Base-by-base conservation (phyloP, 768 basidiomycete genomes). In the Boletus sp. region DNA sequence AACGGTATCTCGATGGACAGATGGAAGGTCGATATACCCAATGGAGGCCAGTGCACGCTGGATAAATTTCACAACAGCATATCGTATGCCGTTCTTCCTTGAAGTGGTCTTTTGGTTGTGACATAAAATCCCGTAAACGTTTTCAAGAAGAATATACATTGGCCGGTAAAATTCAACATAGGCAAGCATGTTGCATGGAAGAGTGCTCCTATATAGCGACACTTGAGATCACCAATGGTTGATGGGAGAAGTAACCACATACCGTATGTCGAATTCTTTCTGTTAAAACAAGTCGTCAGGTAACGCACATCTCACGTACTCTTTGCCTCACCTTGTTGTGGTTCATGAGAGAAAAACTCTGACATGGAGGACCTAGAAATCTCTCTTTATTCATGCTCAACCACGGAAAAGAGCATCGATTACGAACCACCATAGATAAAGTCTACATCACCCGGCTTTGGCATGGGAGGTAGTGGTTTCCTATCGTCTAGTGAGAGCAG, bases 371-470 rank as follows among this genome's bases (percentile, higher is more conserved):
- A 4, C 89, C 89, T 89, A 54, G 7, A 3, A 50, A 59, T 29
- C 33, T 36, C 8, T 42, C 5, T 36, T 55, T 47, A 56, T 28
- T 53, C 42, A 35, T 40, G 29, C 18, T 15, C 35, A 45, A 30
- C 40, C 32, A 50, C 11, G 4, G n/a, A 50, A 29, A 49, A 17
- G 50, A 48, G 7, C 12, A 12, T 48, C 17, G 53, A 61, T 41
- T 17, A 70, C 79, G 47, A 71, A 86, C 88, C 87, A 56, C 89
- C 87, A 69, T 79, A 87, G n/a, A 91, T 82, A 53, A 91, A 80
- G 60, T 89, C 86, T 3, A 89, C 80, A 14, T 83, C 81, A 5
- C 79, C 80, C 39, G 76, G 80, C 55, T 74, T 73, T 7, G 89
- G 89, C 77, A 91, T 78, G 0, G 70, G 65, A 28, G 72, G 75